Base-by-base conservation (phyloP, 2,329 filamentous ascomycete species). In the Trichothecium roseum region DNA sequence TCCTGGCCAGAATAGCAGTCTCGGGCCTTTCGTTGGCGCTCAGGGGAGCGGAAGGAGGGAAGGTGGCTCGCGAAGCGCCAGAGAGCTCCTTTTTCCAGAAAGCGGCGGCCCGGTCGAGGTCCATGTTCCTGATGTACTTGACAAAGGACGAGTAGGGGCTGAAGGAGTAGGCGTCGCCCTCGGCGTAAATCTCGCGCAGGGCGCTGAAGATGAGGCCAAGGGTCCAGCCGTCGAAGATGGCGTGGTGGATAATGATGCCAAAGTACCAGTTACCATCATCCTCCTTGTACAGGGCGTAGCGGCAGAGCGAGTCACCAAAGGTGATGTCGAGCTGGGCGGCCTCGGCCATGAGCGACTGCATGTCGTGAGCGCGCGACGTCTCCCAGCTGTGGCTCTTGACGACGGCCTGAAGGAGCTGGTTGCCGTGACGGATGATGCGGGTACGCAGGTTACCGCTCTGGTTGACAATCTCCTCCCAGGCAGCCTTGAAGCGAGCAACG, bases 101-200 rank as follows among this genome's bases (percentile, higher is more conserved):
- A n/a, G 13, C 18, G 6, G 20, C 28, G 9, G 36, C 24, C 17
- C 18, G 12, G 18, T 37, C 30, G 6, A 13, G 10, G 17, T 45
- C 36, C 14, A 52, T 48, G 26, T 62, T 52, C 38, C 55, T 51
- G 6, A 66, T 52, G 37, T 62, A 60, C 29, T 54, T 53, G 40
- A 65, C 62, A 37, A 64, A 65, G 20, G 57, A 48, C 32, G 57
- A 61, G 47, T 64, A 65, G 4, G 39, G 37, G 15, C n/a, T 32
- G 31, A 10, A 35, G 30, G 6, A 24, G 20, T 24, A 24, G 6
- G 20, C 46, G 15, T 58, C 52, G 0, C 55, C 15, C 3, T 30
- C 36, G 9, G 20, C 8, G 26, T 40, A 36, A 24, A 16, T 29
- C 15, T 31, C 8, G 10, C 30, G 13, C 6, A 44, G 20, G 10